These are phyloP conservation scores for Lactarius quietus DNA, from an alignment of 768 basidiomycete genomes.

Conservation along the genomic window DNA sequence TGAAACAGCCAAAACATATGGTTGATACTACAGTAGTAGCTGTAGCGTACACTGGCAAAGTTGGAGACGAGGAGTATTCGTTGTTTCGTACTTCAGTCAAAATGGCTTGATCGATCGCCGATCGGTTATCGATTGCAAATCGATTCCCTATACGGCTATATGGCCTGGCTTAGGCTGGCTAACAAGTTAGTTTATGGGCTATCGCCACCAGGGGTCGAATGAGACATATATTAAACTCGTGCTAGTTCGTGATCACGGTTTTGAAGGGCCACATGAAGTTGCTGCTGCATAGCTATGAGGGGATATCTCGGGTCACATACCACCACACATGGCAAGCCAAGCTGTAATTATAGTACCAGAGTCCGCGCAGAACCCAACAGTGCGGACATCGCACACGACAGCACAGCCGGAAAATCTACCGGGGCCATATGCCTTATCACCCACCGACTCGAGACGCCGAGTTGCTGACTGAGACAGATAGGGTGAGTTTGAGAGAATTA, in stretches of 20 bases:
- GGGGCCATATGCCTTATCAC: not conserved
- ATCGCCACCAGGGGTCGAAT: too few species aligned
- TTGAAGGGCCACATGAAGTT: not conserved
- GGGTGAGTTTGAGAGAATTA: not conserved
- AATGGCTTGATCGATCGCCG: not conserved
- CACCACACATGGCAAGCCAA: not conserved
- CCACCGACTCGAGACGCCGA: not conserved
- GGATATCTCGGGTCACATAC: not conserved
- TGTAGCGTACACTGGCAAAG: not conserved
- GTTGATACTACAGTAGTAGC: too few species aligned
- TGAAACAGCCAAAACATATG: not conserved
- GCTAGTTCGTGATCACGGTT: not conserved
- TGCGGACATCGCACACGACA: not conserved
- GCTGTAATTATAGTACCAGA: not conserved
- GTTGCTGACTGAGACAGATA: not conserved
- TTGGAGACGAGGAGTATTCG: not conserved
- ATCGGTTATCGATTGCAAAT: too few species aligned
- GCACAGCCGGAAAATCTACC: not conserved
- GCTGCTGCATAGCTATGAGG: not conserved
- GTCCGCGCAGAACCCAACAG: not conserved
- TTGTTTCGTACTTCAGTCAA: not conserved
- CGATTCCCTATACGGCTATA: too few species aligned
- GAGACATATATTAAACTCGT: not conserved
- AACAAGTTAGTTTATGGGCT: not conserved
- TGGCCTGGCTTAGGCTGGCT: too few species aligned